Evolutionary conservation across 2,329 filamentous ascomycete species (phyloP), one percentile per base, ranked within the genome.

Genomic region (Nemania bipapillata): DNA sequence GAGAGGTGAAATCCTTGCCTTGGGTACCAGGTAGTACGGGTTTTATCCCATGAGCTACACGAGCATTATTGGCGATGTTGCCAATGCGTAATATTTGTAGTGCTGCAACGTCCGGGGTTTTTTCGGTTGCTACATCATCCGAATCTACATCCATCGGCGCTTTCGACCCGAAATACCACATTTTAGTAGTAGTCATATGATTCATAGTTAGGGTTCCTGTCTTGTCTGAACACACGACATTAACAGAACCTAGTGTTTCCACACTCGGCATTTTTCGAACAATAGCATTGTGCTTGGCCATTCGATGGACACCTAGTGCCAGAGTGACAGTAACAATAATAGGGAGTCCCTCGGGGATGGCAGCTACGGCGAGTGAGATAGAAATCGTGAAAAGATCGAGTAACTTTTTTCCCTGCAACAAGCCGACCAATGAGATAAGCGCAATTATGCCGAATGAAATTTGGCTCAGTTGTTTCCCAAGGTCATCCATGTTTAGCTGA

Each of bases 191-290:
- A 0, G 96, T 97, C 96, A 99, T 98, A 78, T 99, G 96, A 78
- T 98, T 99, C 78, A 94, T 94, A 0, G 96, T 99, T 69, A 99
- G 83, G 1, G 96, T 99, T 35, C 95, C 90, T 50, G 96, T 99
- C 83, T 99, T 99, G 84, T 99, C 96, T 74, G 94, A 97, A 83
- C 96, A 99, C 6, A 99, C 93, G n/a, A 99, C 94, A 76, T 98
- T 99, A 67, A 99, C 96, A n/a, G 94, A 97, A 8, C 96, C 96
- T 4, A 99, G 83, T 0, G 96, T 99, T 80, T 99, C 96, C 8
- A 99, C 96, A 80, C 96, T 98, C 24, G 96, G 96, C 81, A 99
- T 91, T 77, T 92, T 91, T 73, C 96, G 91, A 68, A 99, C 95
- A 79, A 99, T 99, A 8, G 96, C 96, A 78, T 97, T 93, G 75